Percentiles rank a stretch among this genome's conserved stretches.
Evolutionary conservation across 768 basidiomycete genomes (phyloP).

Genomic region (Tylopilus intermedius): DNA sequence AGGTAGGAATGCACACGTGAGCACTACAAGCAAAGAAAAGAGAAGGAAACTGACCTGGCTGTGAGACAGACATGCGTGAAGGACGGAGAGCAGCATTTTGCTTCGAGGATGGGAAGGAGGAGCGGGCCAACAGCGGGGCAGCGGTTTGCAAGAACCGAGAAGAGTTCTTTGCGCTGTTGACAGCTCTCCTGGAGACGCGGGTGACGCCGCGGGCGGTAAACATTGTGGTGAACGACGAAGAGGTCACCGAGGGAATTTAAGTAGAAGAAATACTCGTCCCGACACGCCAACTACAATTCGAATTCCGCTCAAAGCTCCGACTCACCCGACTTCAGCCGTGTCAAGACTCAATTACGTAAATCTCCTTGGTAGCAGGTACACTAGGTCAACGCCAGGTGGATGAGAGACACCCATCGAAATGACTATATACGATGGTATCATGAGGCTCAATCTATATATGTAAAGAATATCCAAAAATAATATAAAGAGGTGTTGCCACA

Average conservation of each 20-base stretch:
- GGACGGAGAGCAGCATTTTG: conserved; percentile 46
- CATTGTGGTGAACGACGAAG: conserved; percentile 51
- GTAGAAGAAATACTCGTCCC: conserved; percentile 31
- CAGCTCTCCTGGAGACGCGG: conserved; percentile 82
- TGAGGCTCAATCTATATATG: too few relatives aligned
- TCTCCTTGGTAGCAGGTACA: too few relatives aligned
- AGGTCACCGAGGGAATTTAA: conserved; percentile 9
- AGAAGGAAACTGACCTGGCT: conserved; percentile 45
- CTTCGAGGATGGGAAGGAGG: conserved; percentile 44
- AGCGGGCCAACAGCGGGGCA: conserved; percentile 50
- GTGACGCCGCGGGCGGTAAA: conserved; percentile 83
- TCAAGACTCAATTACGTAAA: conserved; percentile 20
- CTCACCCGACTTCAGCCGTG: conserved; percentile 28
- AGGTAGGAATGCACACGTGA: conserved; percentile 8
- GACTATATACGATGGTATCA: too few relatives aligned
- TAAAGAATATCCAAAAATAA: too few relatives aligned
- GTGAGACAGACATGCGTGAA: conserved; percentile 42
- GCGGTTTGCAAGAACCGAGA: conserved; percentile 80
- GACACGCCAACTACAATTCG: conserved; percentile 18
- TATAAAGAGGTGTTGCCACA: neutral
- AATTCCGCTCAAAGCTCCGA: conserved; percentile 29
- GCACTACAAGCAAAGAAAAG: neutral
- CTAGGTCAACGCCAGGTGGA: too few relatives aligned
- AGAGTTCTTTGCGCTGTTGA: conserved; percentile 68
- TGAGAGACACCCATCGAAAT: too few relatives aligned